Evolutionary conservation across 1,139 yeast species (phyloP), one percentile per base, ranked within the genome.

Genomic region (Lodderomyces elongisporus): DNA sequence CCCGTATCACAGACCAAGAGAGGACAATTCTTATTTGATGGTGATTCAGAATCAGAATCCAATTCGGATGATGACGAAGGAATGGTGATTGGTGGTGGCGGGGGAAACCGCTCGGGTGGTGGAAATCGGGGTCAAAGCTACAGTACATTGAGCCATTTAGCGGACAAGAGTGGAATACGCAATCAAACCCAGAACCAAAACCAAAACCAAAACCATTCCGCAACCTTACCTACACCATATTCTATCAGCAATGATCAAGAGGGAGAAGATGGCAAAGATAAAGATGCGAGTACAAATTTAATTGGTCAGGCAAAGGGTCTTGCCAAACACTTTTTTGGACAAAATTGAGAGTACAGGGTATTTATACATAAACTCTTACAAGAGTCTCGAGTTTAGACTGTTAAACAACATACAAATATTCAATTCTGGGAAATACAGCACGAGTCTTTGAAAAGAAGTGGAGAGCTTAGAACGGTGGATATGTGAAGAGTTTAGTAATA

Each of bases 141-240:
- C 43, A 58, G 61, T 29, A 62, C 77, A 8, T 53, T 73, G 26
- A 70, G 75, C 32, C 74, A 70, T 42, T 75, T 74, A 15, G 79
- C 79, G 2, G 78, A 70, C 9, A 57, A 51, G 33, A 65, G 54
- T 41, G 70, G 70, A 4, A 61, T 64, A 29, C 46, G 49, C 16
- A 54, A 58, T 49, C 68, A 66, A 10, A 51, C 62, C 14, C 17
- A 12, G 6, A 33, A 25, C 26, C 14, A 9, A n/a, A 31, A 17
- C 27, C 13, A 26, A 4, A 20, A n/a, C 22, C n/a, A 20, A 8
- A 4, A 14, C 33, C 12, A 42, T 4, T 10, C 22, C 22, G 14
- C 26, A 7, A 10, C 26, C 10, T 18, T 18, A 10, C 22, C 22
- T 10, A 18, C 22, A 18, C 22, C 22, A 7, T 10, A 18, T 18